These are phyloP conservation scores for Funneliformis mosseae DNA, from an alignment of 192 early-diverging fungal genomes.

Conservation along the genomic window DNA sequence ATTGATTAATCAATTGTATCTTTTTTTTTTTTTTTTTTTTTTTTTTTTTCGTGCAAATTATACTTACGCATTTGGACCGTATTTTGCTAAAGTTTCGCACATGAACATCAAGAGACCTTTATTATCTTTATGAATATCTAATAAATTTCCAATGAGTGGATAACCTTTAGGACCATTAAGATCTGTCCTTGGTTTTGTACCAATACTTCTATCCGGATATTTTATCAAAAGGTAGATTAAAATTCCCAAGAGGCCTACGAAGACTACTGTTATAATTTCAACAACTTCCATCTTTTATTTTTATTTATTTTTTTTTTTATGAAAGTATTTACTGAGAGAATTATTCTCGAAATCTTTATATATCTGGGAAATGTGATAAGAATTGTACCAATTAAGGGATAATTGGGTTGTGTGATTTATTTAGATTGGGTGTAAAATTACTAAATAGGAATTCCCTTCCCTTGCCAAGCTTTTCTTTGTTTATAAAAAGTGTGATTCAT, in stretches of 20 bases:
- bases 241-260: neutral
- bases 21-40: neutral
- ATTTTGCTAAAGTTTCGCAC: neutral
- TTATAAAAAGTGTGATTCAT: no score
- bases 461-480: no score
- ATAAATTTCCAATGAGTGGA: conserved; percentile 42
- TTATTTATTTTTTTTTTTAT: no score
- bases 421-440: no score
- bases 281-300: no score
- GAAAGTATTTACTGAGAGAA: no score
- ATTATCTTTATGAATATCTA: conserved; percentile 23
- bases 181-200: conserved; percentile 34
- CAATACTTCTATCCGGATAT: conserved; percentile 44
- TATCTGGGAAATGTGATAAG: no score
- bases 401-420: no score
- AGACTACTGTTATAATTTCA: neutral
- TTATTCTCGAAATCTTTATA: no score
- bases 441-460: no score
- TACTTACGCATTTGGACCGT: neutral
- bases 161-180: conserved; percentile 37
- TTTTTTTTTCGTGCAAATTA: neutral
- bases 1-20: conserved; percentile 23
- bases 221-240: conserved; percentile 36
- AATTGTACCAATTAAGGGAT: no score
- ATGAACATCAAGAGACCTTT: neutral